Evolutionary conservation across 1,284 basidiomycete species (phyloP), one percentile per base, ranked within the genome.

Genomic region (Naganishia sp.): DNA sequence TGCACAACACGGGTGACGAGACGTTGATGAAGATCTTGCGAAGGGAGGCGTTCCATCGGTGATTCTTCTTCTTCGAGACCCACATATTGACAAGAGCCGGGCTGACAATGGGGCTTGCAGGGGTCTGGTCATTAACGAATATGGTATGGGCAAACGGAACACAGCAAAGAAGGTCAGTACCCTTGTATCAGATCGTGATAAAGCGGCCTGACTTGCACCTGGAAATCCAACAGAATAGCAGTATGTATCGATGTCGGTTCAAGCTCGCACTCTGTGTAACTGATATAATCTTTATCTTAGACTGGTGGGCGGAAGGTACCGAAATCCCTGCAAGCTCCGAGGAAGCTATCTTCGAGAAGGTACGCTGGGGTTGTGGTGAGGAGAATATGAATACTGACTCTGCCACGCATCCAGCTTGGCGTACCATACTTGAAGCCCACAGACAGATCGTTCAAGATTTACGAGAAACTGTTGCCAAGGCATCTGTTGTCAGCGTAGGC

Each of bases 1-100:
- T 77, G 18, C 73, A 73, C 7, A 77, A 77, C 60, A 75, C 74
- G 43, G 75, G 75, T 1, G 74, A 77, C 56, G 71, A 73, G 42
- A 63, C 61, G 15, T 60, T 77, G 49, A 75, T 77, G 75, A 75
- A 73, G 68, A 72, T 72, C 25, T 49, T 77, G 23, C 63, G 74
- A 36, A 43, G 46, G 16, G 65, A 65, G 21, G 75, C 75, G 13
- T 67, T 67, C 25, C 28, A 49, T 13, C 73, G 71, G 66, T 69
- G 44, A 39, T 65, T 64, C 5, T 15, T 25, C 10, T 15, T 44
- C 16, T 42, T 6, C 4, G 33, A 11, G 3, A 36, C 0, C 13
- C 42, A n/a, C 10, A 16, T 33, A 7, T 33, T 21, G 16, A 44
- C 21, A 25, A 49, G 28, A 28, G 28, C 6, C 6, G 1, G 11